Evolutionary conservation across 495 filamentous ascomycete species (phyloP).

Genomic region (Xylaria cubensis): DNA sequence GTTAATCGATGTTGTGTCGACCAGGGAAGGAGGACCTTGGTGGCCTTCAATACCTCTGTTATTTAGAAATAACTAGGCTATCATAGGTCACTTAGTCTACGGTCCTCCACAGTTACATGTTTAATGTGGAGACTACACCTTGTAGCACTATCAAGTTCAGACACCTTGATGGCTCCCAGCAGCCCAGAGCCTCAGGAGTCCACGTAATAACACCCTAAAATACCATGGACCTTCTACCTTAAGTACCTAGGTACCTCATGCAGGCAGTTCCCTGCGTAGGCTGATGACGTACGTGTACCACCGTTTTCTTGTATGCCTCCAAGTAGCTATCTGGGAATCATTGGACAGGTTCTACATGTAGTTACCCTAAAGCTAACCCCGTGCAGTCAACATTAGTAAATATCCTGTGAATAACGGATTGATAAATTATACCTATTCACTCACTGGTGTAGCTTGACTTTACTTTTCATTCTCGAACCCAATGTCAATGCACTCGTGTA

Average conservation of each 20-base stretch:
- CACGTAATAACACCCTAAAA: not conserved
- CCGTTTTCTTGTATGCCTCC: not conserved
- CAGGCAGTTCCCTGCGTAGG: not conserved
- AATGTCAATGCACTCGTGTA: not conserved
- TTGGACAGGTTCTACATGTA: too few species aligned
- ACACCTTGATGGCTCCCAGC: conserved; percentile 14
- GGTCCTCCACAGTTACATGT: not conserved
- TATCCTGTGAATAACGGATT: not conserved
- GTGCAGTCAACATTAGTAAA: too few species aligned
- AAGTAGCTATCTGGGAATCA: too few species aligned
- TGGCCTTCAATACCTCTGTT: conserved; percentile 2
- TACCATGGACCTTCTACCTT: not conserved
- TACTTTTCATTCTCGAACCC: not conserved
- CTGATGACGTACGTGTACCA: not conserved
- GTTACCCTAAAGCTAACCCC: too few species aligned
- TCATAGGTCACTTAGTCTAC: not conserved
- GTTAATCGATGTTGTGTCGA: not conserved
- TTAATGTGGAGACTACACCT: not conserved
- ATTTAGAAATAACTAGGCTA: not conserved
- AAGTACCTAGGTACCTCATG: too few species aligned
- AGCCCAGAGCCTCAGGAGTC: not conserved
- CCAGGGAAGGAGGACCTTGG: conserved; percentile 19
- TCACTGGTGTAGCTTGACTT: not conserved
- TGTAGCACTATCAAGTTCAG: not conserved
- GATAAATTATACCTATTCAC: not conserved